Evolutionary conservation across 805 yeast genomes (phyloP), one percentile per base, ranked within the genome.

Genomic region (Candida xiaguanensis): DNA sequence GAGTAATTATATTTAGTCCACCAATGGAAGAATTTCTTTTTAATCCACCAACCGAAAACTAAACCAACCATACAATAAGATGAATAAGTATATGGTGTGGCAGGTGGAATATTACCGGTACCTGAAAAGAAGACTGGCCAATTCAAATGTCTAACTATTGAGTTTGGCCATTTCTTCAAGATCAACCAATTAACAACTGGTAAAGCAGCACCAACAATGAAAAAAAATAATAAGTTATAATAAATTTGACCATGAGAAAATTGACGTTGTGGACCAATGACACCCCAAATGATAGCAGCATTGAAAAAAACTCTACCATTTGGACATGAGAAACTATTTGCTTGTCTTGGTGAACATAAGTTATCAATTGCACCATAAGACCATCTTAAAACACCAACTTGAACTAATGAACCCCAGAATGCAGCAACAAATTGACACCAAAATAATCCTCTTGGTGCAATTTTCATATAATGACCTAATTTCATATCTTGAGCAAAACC

Each of bases 51-150:
- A 25, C 67, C 64, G 44, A 67, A 67, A 22, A 45, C 5, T 30
- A 53, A 44, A n/a, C 59, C 58, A 34, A 50, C 53, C 17, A 51
- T 45, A 45, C 79, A 73, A 63, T 74, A 81, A 6, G 77, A 59
- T 23, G 75, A 70, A 57, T 79, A 80, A 55, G 79, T 80, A 56
- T 80, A 81, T 20, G 85, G 79, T 4, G 88, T 80, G 27, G 85
- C 82, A 30, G 91, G 90, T 12, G 91, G 90, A 49, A 82, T 77
- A 48, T 70, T 67, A 32, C 80, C 81, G n/a, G 72, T 62, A 48
- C 72, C 74, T 12, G 66, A 55, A 55, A 67, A 67, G 58, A 67
- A 67, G 33, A 67, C 67, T 8, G 69, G 67, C 66, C 67, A 56
- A 50, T 58, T 52, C 48, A 59, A 46, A 56, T 56, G 56, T 36